Percentiles rank a stretch among this genome's conserved stretches.
Evolutionary conservation across 345 rosid genomes (phyloP).

Genomic region (Alliaria petiolata): DNA sequence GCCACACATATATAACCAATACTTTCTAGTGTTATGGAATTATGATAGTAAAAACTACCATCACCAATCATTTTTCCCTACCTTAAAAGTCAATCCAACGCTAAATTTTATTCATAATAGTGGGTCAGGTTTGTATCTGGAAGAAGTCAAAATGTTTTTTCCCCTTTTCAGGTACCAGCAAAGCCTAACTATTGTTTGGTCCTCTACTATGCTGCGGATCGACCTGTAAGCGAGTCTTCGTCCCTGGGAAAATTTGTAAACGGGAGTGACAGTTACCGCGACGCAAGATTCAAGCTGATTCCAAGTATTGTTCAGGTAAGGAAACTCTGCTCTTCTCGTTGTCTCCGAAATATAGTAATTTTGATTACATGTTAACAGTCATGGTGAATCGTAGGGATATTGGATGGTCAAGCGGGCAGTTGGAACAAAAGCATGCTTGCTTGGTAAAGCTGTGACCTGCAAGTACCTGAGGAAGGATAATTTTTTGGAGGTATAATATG

Average conservation of each 20-base stretch:
- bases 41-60: neutral
- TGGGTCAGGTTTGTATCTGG: neutral
- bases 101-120: neutral
- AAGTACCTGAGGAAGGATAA: slow-evolving; percentile 87
- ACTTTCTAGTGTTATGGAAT: neutral
- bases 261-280: slow-evolving; percentile 80
- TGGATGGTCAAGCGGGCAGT: slow-evolving; percentile 99
- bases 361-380: neutral
- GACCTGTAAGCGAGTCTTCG: slow-evolving; percentile 72
- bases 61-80: neutral
- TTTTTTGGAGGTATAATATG: slow-evolving; percentile 66
- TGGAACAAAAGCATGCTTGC: slow-evolving; percentile 93
- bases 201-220: slow-evolving; percentile 78
- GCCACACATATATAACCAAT: neutral
- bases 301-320: slow-evolving; percentile 90
- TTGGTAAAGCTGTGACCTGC: slow-evolving; percentile 99
- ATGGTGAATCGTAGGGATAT: slow-evolving; percentile 60
- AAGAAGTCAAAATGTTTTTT: neutral
- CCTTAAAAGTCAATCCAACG: neutral
- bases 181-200: slow-evolving; percentile 94
- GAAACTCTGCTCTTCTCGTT: slow-evolving; percentile 10
- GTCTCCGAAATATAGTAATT: neutral
- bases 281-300: slow-evolving; percentile 85
- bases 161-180: slow-evolving; percentile 70
- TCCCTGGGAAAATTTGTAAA: slow-evolving; percentile 77